Base-by-base conservation (phyloP, 2,329 filamentous ascomycete genomes). In the Chrysoporthe austroafricana region DNA sequence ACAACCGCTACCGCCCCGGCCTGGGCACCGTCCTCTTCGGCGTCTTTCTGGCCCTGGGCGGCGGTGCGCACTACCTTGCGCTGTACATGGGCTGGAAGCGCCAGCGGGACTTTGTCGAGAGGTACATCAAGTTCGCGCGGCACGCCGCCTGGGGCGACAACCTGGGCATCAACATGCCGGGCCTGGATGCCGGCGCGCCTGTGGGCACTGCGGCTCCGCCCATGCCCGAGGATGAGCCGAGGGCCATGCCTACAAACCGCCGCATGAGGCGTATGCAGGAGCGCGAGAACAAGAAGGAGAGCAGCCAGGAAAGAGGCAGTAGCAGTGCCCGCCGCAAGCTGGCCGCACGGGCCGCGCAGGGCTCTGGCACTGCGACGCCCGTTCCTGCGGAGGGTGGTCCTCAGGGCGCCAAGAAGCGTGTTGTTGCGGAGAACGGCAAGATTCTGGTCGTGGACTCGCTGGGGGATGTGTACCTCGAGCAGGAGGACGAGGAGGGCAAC, bases 351-450 rank as follows among this genome's bases (percentile, higher is more conserved):
- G 83, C 74, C 63, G 66, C 73, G 39, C 73, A 77, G 42, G 74
- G 73, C 43, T 79, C 83, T 44, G 83, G 83, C 13, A 82, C 81
- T 39, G 80, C 81, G 73, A 90, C 84, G 74, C 86, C 86, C 0
- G 83, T 86, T 60, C 84, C 85, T 62, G 81, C 79, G 70, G 80
- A 81, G 70, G 79, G 84, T 64, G 88, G 88, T 13, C 88, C 92
- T 1, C 86, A 89, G 48, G 94, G 94, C 26, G 85, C 91, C 44
- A 93, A 93, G 81, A 97, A 95, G 85, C 87, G 93, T 46, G 93
- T 98, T 18, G 88, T 94, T 36, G 95, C 94, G 2, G 91, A 97
- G 83, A 99, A 99, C 74, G 96, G 96, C 72, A 99, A 98, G 83
- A 85, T 97, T 0, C 83, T 99, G 48, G 90, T 99, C 66, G 96